These are phyloP conservation scores for Colletotrichum sublineola DNA, from an alignment of 2,329 filamentous ascomycete species.

Conservation along the genomic window DNA sequence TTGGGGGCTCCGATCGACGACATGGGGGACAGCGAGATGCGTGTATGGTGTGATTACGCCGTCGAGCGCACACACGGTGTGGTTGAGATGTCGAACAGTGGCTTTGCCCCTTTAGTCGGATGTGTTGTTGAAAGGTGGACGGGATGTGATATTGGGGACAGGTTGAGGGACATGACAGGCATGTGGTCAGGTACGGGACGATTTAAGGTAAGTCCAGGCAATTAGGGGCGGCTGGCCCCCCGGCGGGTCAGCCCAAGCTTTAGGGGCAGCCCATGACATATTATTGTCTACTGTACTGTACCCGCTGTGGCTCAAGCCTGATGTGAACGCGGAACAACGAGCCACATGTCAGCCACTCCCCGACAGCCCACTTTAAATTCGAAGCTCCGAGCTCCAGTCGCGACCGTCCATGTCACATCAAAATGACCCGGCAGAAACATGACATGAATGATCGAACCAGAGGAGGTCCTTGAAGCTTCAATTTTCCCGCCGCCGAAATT, in stretches of 20 bases:
- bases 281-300: neutral
- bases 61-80: slow-evolving; percentile 19
- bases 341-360: slow-evolving; percentile 30
- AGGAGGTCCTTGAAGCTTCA: slow-evolving; percentile 5
- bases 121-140: slow-evolving; percentile 16
- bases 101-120: slow-evolving; percentile 20
- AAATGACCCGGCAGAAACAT: slow-evolving; percentile 9
- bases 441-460: slow-evolving; percentile 17
- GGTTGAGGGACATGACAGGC: slow-evolving; percentile 28
- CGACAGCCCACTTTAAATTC: slow-evolving; percentile 18
- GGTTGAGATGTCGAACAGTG: slow-evolving; percentile 17
- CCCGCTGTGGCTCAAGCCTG: slow-evolving; percentile 29
- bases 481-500: neutral
- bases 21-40: slow-evolving; percentile 47
- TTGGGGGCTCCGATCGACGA: slow-evolving; percentile 54
- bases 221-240: slow-evolving; percentile 28
- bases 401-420: slow-evolving; percentile 20
- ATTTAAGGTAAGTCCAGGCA: slow-evolving; percentile 11
- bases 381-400: slow-evolving; percentile 30
- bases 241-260: slow-evolving; percentile 10
- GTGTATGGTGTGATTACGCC: slow-evolving; percentile 11
- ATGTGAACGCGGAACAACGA: neutral
- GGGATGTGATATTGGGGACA: slow-evolving; percentile 32
- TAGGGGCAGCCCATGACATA: slow-evolving; percentile 22
- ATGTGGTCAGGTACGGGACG: slow-evolving; percentile 33